Percentiles rank a stretch among this genome's conserved stretches.
These are phyloP conservation scores for Penicillium sp. DNA, from an alignment of 2,329 filamentous ascomycete genomes.

Conservation along the genomic window DNA sequence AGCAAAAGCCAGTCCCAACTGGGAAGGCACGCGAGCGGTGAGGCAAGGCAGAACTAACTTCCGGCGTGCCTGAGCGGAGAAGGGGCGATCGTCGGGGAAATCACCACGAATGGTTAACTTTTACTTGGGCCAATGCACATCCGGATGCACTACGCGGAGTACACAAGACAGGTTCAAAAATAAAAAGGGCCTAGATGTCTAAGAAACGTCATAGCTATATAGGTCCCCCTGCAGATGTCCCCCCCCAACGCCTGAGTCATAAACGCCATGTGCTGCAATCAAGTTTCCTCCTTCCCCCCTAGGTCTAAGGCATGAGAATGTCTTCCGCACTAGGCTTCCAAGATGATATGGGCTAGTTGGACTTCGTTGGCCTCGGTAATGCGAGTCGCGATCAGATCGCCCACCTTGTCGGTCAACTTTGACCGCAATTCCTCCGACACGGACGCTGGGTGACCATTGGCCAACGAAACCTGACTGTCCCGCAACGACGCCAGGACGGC, in stretches of 20 bases:
- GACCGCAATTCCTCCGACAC: conserved; percentile 43
- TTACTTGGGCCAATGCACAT: no score
- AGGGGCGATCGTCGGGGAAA: neutral
- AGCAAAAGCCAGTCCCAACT: neutral
- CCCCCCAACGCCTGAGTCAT: neutral
- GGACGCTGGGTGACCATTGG: conserved; percentile 45
- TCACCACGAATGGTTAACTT: no score
- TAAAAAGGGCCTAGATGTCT: neutral
- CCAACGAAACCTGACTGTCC: conserved; percentile 45
- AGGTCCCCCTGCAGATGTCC: neutral
- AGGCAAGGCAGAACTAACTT: conserved; percentile 3
- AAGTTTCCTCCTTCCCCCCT: neutral
- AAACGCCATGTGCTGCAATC: conserved; percentile 1
- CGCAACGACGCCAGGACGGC: conserved; percentile 60
- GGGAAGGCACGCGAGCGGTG: conserved; percentile 10
- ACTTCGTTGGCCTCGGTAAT: conserved; percentile 48
- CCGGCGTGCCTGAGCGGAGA: conserved; percentile 2
- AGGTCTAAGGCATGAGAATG: neutral
- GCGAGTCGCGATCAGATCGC: conserved; percentile 45
- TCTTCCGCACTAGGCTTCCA: conserved; percentile 29
- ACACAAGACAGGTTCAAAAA: neutral
- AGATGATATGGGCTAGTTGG: conserved; percentile 44
- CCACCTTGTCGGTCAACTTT: conserved; percentile 45
- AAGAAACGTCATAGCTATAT: neutral
- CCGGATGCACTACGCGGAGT: no score